These are phyloP conservation scores for Phaffomyces thermotolerans DNA, from an alignment of 805 yeast species.

Conservation along the genomic window DNA sequence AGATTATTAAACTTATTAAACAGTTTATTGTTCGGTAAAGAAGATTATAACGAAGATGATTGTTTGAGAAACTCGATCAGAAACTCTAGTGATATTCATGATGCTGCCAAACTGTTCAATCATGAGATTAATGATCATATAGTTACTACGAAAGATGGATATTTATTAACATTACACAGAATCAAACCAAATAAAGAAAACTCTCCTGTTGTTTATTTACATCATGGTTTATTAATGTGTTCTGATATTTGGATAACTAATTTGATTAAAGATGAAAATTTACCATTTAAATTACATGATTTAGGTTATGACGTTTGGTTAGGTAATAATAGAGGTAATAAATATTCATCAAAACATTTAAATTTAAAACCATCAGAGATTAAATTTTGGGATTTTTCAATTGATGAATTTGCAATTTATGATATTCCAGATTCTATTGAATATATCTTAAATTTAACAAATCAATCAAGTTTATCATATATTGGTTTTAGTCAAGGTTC, in stretches of 20 bases:
- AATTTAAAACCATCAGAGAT: constrained; percentile 22
- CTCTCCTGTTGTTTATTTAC: constrained; percentile 64
- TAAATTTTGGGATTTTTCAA: constrained; percentile 81
- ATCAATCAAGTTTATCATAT: constrained; percentile 43
- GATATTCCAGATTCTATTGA: constrained; percentile 84
- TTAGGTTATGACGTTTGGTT: constrained; percentile 91
- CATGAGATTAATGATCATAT: constrained; percentile 70
- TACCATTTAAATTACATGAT: constrained; percentile 72
- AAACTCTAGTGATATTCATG: constrained; percentile 47
- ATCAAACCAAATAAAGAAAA: constrained; percentile 36
- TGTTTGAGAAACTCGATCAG: constrained; percentile 30
- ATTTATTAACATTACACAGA: constrained; percentile 69
- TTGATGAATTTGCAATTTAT: constrained; percentile 86
- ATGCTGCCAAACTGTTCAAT: constrained; percentile 62
- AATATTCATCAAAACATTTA: constrained; percentile 50
- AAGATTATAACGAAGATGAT: constrained; percentile 12
- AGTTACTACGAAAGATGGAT: constrained; percentile 71
- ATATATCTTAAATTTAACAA: constrained; percentile 53
- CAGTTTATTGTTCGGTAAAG: constrained; percentile 1
- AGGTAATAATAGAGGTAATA: constrained; percentile 90
- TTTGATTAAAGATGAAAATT: constrained; percentile 38
- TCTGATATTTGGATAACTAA: constrained; percentile 75
- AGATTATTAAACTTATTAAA: constrained; percentile 8
- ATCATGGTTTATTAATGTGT: constrained; percentile 88
- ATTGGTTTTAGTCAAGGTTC: constrained; percentile 93